A percentile compares a stretch with the other conserved stretches of the same genome.
phyloP scores from a whole-genome alignment of 2,329 filamentous ascomycete genomes.

The Thelonectria blattea region DNA sequence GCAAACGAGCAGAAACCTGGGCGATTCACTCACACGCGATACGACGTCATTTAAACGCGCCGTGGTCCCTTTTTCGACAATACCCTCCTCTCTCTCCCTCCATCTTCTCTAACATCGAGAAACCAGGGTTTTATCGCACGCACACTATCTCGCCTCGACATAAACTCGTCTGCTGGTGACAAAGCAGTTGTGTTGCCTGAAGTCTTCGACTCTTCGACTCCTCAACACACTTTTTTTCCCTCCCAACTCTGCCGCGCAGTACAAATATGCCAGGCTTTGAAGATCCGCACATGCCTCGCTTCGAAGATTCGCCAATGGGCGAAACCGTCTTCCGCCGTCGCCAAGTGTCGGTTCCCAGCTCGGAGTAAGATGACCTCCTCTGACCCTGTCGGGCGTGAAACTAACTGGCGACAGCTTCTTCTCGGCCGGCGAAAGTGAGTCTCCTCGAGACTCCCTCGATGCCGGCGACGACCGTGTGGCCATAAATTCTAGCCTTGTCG shows the following conservation, averaged over 20 bases:
- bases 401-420: constrained; percentile 21
- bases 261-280: constrained; percentile 23
- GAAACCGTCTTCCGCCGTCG: constrained; percentile 34
- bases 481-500: neutral
- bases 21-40: neutral
- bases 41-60: neutral
- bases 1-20: neutral
- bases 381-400: neutral
- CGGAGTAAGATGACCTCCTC: constrained; percentile 19
- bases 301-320: neutral
- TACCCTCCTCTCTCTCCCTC: neutral
- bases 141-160: no score
- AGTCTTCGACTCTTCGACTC: no score
- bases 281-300: constrained; percentile 24
- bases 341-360: constrained; percentile 20
- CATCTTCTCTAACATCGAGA: neutral
- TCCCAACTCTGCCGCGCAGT: neutral
- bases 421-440: constrained; percentile 19
- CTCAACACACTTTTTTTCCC: neutral
- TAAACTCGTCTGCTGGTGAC: no score
- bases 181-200: no score
- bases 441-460: neutral
- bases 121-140: neutral
- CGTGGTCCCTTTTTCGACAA: neutral
- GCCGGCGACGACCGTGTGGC: neutral